Evolutionary conservation across 495 filamentous ascomycete genomes (phyloP), one percentile per base, ranked within the genome.

Genomic region (Beverwykella pulmonaria): DNA sequence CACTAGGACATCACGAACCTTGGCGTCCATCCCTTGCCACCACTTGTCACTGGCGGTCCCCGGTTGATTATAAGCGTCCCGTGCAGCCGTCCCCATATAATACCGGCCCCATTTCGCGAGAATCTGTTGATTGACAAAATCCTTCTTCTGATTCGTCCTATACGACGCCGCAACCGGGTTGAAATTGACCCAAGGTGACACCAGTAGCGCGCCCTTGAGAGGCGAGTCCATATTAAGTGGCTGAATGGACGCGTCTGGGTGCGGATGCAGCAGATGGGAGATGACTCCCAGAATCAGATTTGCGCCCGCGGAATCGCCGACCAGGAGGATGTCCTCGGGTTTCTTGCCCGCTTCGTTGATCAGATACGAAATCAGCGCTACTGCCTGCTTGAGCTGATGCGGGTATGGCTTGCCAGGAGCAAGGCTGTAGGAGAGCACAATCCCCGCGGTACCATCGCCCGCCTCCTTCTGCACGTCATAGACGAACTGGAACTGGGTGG

Each of bases 271-370:
- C 23, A 59, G 25, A 23, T 27, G 14, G 41, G 59, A 61, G 20
- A 61, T 52, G 59, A 61, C 30, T 53, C 39, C 59, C n/a, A 61
- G 41, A 29, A 49, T 49, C 41, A 61, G 47, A 39, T 61, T 61
- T 47, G 44, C 59, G 29, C 59, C 59, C 22, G 44, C 41, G 14
- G 59, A 61, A 52, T 61, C 46, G 23, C 59, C 59, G 59, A 27
- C 59, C 25, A 61, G 41, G 26, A 61, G 22, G 47, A 61, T 52
- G 53, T 55, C 30, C 26, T 55, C 53, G 25, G 53, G 25, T 36
- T 55, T 36, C 53, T 55, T 52, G 22, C 26, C 53, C 53, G 30
- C 30, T n/a, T 32, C 53, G 19, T 55, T 55, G 53, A 55, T 55
- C 27, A 55, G 30, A 55, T 55, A 36, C 25, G 53, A 55, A 26